Evolutionary conservation across 495 filamentous ascomycete genomes (phyloP).

Genomic region (Pseudevernia furfuracea): DNA sequence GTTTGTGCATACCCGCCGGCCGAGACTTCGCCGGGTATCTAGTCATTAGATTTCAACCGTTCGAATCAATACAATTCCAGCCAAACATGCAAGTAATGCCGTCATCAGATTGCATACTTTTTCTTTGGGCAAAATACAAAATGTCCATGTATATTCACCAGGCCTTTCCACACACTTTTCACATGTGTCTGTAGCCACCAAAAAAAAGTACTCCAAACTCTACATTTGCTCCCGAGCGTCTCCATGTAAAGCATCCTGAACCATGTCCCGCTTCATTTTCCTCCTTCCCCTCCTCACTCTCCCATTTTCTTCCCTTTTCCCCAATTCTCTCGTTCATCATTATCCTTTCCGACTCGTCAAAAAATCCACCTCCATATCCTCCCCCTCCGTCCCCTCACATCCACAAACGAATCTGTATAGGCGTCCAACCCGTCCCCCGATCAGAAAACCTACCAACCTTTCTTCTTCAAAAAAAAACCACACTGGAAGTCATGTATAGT

Average conservation of each 20-base stretch:
- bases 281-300: neutral
- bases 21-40: conserved; percentile 20
- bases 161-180: neutral
- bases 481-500: no score
- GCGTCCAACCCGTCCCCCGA: no score
- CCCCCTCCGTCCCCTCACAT: neutral
- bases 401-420: no score
- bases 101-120: neutral
- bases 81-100: neutral
- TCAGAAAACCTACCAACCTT: no score
- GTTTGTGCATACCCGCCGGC: conserved; percentile 39
- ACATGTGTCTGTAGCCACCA: neutral
- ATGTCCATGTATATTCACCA: neutral
- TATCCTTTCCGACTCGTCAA: neutral
- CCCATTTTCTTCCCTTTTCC: neutral
- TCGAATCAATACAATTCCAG: neutral
- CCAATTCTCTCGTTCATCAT: neutral
- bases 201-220: neutral
- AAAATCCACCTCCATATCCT: neutral
- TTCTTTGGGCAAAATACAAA: neutral
- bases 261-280: neutral
- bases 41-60: neutral
- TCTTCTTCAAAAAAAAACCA: no score
- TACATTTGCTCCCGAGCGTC: neutral
- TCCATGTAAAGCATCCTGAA: neutral